Conservation (phyloP, 2,329 filamentous ascomycete genomes). For the Salinomyces thailandicus region DNA sequence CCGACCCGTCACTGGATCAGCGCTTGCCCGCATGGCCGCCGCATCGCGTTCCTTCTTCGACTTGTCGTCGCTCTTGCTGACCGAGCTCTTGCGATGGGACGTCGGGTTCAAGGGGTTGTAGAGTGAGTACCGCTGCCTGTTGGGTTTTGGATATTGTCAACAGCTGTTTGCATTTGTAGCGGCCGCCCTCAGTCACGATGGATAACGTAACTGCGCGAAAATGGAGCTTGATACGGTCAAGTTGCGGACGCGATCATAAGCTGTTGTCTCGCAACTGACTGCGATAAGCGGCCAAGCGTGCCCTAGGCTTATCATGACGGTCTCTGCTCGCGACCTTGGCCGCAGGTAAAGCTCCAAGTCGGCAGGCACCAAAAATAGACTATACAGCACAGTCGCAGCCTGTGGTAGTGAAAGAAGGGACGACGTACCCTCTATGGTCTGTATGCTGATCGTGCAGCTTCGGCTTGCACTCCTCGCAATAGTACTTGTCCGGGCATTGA, state of each 20-base stretch:
- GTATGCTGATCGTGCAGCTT: slow-evolving; percentile 78
- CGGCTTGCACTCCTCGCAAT: slow-evolving; percentile 88
- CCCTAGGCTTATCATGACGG: too few species aligned
- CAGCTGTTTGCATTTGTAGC: slow-evolving; percentile 12
- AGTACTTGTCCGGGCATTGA: slow-evolving; percentile 91
- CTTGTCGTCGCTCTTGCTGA: slow-evolving; percentile 52
- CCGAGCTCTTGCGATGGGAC: slow-evolving; percentile 52
- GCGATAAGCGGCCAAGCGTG: too few species aligned
- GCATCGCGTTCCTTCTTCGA: slow-evolving; percentile 47
- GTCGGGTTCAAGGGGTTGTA: slow-evolving; percentile 49
- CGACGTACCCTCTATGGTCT: slow-evolving; percentile 73
- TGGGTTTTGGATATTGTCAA: slow-evolving; percentile 2
- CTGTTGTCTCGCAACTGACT: too few species aligned
- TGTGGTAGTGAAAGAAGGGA: slow-evolving; percentile 18
- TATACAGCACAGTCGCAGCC: too few species aligned
- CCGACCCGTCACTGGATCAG: slow-evolving; percentile 55
- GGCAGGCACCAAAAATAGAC: too few species aligned
- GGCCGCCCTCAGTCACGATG: slow-evolving; percentile 12
- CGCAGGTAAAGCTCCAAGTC: too few species aligned
- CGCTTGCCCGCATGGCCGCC: slow-evolving; percentile 41
- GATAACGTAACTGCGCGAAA: too few species aligned
- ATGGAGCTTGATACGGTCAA: too few species aligned
- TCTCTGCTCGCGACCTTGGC: too few species aligned
- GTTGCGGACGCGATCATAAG: too few species aligned
- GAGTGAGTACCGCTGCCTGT: slow-evolving; percentile 51